phyloP scores from a whole-genome alignment of 768 basidiomycete species.

The Auriculariales sp. region DNA sequence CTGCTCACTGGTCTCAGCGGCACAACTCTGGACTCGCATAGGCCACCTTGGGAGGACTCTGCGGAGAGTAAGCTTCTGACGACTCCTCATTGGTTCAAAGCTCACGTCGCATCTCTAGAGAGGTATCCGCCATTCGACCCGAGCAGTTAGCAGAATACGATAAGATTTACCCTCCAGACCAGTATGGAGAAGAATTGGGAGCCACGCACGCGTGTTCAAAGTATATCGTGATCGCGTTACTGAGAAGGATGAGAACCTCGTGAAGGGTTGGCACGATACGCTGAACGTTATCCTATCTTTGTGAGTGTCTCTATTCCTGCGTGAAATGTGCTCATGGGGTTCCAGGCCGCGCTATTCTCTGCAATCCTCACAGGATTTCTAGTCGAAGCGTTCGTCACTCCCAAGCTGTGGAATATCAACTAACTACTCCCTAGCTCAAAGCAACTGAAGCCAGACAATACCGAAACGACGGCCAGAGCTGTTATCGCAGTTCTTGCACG shows the following conservation, averaged over 20 bases:
- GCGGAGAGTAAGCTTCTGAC: too few species aligned
- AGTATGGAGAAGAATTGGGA: not conserved
- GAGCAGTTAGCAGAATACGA: too few species aligned
- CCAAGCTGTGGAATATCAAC: too few species aligned
- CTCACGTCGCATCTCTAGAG: too few species aligned
- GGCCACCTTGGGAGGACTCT: too few species aligned
- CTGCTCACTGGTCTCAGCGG: too few species aligned
- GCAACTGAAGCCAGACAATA: not conserved
- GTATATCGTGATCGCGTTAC: not conserved
- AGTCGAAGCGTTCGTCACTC: not conserved
- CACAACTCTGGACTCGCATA: too few species aligned
- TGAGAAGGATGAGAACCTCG: not conserved
- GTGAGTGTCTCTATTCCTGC: not conserved
- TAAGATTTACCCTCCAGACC: not conserved
- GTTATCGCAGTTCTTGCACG: too few species aligned
- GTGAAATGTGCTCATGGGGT: too few species aligned
- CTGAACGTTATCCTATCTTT: not conserved
- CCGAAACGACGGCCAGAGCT: not conserved
- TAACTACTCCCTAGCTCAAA: too few species aligned
- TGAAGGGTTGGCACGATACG: not conserved
- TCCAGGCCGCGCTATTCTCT: not conserved
- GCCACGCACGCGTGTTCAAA: not conserved
- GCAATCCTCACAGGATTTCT: not conserved
- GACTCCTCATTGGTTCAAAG: too few species aligned
- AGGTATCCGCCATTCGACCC: too few species aligned